Evolutionary conservation across 2,329 filamentous ascomycete species (phyloP), one percentile per base, ranked within the genome.

Genomic region (Cordyceps farinosa): DNA sequence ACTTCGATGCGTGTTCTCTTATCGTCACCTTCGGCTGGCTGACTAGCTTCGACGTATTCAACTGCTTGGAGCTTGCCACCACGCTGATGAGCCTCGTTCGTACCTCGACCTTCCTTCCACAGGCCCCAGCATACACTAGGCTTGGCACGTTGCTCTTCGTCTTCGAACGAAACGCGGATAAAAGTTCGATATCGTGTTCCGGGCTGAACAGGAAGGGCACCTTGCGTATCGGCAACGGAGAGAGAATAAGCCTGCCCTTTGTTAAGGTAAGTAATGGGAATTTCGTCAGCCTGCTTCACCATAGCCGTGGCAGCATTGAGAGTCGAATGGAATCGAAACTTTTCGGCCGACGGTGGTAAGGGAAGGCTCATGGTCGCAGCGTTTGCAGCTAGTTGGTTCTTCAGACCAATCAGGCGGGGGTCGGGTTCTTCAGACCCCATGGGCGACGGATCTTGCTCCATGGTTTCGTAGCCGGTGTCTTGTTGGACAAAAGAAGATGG

Each of bases 241-340:
- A 99, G 80, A 0, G 91, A 90, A 74, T 99, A 99, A 17, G 92
- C 91, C 74, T 98, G 94, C 30, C 94, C 93, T 76, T 98, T 98
- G 79, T 99, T 99, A 22, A 99, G 84, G 73, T 99, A 99, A 0
- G 94, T 97, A n/a, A 98, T 87, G 0, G 95, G 95, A 30, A 98
- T 96, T 74, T 98, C 94, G 65, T 96, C 90, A 1, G 87, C 78
- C 66, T 92, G 88, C 74, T 90, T 96, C 71, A 96, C 89, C 95
- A 98, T 99, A 8, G 95, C 95, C 0, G 95, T 99, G 3, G 94
- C 92, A 1, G 95, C 94, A 74, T 96, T 96, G 52, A 99, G 78
- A 0, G 91, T 95, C 57, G 91, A 89, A 73, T 95, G 90, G 72
- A 91, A 98, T 47, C 95, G 91, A 72, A 97, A 97, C 71, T 88